These are phyloP conservation scores for Magnaporthiopsis incrustans DNA, from an alignment of 2,329 filamentous ascomycete genomes.

Conservation along the genomic window DNA sequence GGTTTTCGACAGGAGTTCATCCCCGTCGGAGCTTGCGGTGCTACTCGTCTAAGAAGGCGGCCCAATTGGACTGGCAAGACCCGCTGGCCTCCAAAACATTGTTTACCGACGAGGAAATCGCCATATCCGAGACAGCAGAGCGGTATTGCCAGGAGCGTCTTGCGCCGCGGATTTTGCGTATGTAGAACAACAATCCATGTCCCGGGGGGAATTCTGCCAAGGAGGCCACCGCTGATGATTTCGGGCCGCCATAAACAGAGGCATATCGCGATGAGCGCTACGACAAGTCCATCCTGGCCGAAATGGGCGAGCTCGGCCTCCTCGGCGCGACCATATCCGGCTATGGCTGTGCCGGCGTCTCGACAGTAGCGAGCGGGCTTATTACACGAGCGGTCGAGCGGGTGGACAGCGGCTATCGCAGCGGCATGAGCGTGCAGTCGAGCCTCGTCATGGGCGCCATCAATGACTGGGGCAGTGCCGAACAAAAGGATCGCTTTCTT, in stretches of 20 bases:
- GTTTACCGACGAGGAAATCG: conserved; percentile 82
- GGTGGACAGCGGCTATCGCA: conserved; percentile 79
- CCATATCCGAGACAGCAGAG: conserved; percentile 84
- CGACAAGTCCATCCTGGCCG: conserved; percentile 68
- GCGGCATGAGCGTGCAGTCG: conserved; percentile 81
- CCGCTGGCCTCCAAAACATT: conserved; percentile 68
- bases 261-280: conserved; percentile 69
- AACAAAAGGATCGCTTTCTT: conserved; percentile 73
- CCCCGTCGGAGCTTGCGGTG: background rate
- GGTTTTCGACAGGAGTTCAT: too few relatives aligned
- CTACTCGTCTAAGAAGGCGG: conserved; percentile 3
- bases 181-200: conserved; percentile 16
- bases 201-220: background rate
- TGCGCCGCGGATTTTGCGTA: conserved; percentile 78
- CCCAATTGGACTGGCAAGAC: conserved; percentile 81
- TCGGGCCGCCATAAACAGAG: conserved; percentile 15
- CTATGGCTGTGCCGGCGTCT: conserved; percentile 76
- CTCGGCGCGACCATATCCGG: conserved; percentile 76
- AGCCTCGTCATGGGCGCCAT: conserved; percentile 83
- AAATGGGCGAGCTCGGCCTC: conserved; percentile 80
- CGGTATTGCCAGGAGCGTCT: conserved; percentile 89
- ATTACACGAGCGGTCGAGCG: conserved; percentile 82
- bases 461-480: conserved; percentile 69
- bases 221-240: background rate
- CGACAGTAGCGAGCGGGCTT: conserved; percentile 70